Conservation (phyloP, 2,329 filamentous ascomycete species). For the Ophiostoma sp. region DNA sequence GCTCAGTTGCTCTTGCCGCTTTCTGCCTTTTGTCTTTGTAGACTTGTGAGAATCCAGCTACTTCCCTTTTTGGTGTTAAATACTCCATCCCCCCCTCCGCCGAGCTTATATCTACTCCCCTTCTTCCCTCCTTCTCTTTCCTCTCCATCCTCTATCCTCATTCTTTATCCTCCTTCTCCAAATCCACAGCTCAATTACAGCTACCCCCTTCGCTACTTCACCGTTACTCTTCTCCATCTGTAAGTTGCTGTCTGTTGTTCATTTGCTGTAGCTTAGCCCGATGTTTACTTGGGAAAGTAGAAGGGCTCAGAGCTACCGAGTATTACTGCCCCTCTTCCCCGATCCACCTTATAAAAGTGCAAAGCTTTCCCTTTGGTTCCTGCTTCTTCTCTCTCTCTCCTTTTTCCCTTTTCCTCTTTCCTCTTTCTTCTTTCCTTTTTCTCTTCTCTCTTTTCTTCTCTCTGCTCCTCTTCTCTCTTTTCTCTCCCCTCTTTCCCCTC, state of each 20-base stretch:
- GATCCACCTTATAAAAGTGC: conserved; percentile 10
- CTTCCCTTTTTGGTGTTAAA: conserved; percentile 19
- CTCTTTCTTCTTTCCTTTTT: not conserved
- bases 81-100: conserved; percentile 19
- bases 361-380: conserved; percentile 4
- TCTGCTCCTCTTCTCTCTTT: not conserved
- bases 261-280: not conserved
- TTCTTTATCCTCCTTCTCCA: not conserved
- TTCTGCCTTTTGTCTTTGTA: not conserved
- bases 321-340: conserved; percentile 7
- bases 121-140: conserved; percentile 11
- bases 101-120: conserved; percentile 13
- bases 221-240: not conserved
- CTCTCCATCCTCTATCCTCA: conserved; percentile 1
- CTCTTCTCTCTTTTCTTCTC: not conserved
- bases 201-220: not conserved
- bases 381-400: not conserved
- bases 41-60: not conserved
- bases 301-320: not conserved
- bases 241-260: not conserved
- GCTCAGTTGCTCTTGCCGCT: not conserved
- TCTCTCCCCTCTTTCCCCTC: not conserved
- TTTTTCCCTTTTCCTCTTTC: not conserved
- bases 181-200: conserved; percentile 5
- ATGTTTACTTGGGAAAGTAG: not conserved